Evolutionary conservation across 1,139 yeast species (phyloP).

Genomic region (Yamadazyma taylorii): DNA sequence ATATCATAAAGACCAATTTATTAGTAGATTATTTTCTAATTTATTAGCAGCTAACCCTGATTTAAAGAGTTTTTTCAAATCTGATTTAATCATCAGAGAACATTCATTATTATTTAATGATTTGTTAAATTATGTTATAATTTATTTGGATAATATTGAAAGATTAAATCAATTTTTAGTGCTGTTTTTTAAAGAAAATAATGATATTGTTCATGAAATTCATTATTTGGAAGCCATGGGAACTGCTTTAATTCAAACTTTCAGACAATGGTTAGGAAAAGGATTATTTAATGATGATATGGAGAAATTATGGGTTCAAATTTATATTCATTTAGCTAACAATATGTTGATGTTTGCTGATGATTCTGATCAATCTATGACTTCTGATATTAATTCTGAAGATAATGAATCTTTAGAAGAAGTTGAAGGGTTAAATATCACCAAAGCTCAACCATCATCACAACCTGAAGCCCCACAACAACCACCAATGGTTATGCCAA

Average conservation of each 20-base stretch:
- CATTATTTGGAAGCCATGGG: constrained; percentile 48
- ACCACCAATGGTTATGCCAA: constrained; percentile 9
- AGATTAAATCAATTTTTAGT: constrained; percentile 36
- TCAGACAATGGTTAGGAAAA: constrained; percentile 37
- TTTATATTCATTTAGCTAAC: constrained; percentile 43
- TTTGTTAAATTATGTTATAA: constrained; percentile 33
- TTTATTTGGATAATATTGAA: constrained; percentile 29
- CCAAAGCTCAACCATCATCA: constrained; percentile 9
- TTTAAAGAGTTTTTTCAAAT: constrained; percentile 25
- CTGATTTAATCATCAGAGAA: constrained; percentile 25
- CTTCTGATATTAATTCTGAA: constrained; percentile 12
- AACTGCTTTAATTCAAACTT: constrained; percentile 37
- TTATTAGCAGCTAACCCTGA: constrained; percentile 33
- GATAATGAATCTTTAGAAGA: constrained; percentile 17
- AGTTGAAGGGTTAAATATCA: constrained; percentile 19
- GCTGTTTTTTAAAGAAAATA: constrained; percentile 36
- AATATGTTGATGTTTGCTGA: constrained; percentile 29
- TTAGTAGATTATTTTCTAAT: constrained; percentile 33
- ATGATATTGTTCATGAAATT: constrained; percentile 25
- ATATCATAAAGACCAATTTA: constrained; percentile 31
- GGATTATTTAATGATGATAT: constrained; percentile 31
- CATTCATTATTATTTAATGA: constrained; percentile 40
- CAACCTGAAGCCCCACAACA: no score
- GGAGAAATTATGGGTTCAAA: constrained; percentile 43
- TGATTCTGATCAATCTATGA: constrained; percentile 10